Evolutionary conservation across 2,329 filamentous ascomycete genomes (phyloP), one percentile per base, ranked within the genome.

Genomic region (Cadophora sp.): DNA sequence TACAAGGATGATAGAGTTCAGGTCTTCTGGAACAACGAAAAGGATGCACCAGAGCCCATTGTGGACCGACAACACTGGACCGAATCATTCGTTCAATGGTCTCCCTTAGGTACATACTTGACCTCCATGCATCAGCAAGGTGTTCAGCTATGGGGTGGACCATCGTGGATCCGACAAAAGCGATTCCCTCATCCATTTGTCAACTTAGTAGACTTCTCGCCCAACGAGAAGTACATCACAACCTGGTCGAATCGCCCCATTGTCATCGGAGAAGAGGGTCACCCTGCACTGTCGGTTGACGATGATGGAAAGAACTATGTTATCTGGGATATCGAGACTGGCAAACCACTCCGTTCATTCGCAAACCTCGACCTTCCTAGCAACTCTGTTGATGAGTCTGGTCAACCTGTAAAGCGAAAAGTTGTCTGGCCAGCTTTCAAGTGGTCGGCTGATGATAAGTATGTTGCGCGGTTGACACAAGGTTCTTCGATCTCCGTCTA

Each of bases 241-340:
- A 98, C 96, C 66, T 99, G 96, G 96, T 98, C 96, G 62, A 93
- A 95, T 81, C 89, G 93, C 62, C 94, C 96, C 27, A 97, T 99
- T 77, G 89, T 92, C 69, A 93, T 99, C 67, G 92, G 96, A 68
- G 96, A 98, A 75, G 90, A 90, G 73, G 92, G 92, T 72, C 92
- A 97, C 80, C 91, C 92, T 2, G 84, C 91, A n/a, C 86, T 97
- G 62, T 90, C 92, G 3, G 85, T 94, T 69, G 96, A 98, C 77
- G 96, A 99, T 77, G 95, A 99, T 76, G 96, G 96, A 81, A 98
- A 98, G 86, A 97, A 98, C 86, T 98, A 98, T 81, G 92, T 99
- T 77, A 94, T 99, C 77, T 99, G 96, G 96, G 95, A 98, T 77
- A 91, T 98, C 71, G 92, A 92, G 63, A 96, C 95, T 11, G 90